Evolutionary conservation across 495 filamentous ascomycete genomes (phyloP).

Genomic region (Penicillium daleae): DNA sequence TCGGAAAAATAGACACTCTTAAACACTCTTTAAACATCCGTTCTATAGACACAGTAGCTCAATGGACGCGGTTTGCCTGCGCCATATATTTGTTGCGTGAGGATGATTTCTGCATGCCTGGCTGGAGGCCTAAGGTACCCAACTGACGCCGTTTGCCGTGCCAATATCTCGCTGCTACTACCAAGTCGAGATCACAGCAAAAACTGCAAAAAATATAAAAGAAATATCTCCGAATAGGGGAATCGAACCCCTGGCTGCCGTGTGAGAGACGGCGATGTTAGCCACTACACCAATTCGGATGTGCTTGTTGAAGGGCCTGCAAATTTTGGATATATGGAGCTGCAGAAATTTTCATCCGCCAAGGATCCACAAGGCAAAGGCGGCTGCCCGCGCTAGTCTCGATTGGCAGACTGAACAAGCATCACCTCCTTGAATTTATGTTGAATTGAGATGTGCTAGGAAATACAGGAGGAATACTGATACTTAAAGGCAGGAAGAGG

Average conservation of each 20-base stretch:
- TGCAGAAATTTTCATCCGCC: background rate
- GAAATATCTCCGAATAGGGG: conserved; percentile 40
- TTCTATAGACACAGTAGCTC: background rate
- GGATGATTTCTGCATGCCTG: no score
- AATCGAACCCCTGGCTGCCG: conserved; percentile 48
- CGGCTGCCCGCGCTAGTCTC: background rate
- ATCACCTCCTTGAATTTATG: background rate
- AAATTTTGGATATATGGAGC: background rate
- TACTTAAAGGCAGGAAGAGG: no score
- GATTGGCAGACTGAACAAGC: background rate
- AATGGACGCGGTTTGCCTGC: no score
- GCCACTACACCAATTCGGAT: conserved; percentile 49
- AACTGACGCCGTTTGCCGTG: no score
- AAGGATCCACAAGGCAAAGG: background rate
- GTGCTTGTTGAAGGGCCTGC: background rate
- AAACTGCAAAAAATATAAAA: conserved; percentile 12
- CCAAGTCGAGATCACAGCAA: background rate
- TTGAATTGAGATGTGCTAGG: no score
- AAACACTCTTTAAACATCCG: background rate
- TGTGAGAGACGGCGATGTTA: conserved; percentile 51
- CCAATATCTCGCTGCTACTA: no score
- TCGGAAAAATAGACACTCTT: conserved; percentile 5
- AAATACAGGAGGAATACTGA: no score
- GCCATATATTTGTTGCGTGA: no score
- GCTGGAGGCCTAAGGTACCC: no score